Base-by-base conservation (phyloP, 2,329 filamentous ascomycete species). In the Bipolaris gigantea region DNA sequence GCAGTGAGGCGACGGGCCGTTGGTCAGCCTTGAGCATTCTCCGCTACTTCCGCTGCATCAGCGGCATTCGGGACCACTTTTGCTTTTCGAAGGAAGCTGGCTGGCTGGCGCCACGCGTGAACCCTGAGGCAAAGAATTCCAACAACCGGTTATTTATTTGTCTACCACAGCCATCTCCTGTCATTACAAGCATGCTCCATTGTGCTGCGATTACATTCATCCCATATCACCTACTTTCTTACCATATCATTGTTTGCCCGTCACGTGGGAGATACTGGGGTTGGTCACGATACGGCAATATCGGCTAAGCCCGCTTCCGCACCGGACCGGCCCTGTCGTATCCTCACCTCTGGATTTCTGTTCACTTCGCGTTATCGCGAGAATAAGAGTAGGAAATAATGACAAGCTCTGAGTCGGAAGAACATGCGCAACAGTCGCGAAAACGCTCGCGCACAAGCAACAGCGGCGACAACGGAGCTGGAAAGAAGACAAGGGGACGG, bases 401-500 rank as follows among this genome's bases (percentile, higher is more conserved):
- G 68, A 66, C 61, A 48, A 65, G 58, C 27, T 71, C 68, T 21
- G 70, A 73, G 25, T 70, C 67, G 18, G 72, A 73, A 45, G 66
- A 50, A 50, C 65, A 63, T 39, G 42, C 57, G n/a, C 61, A 59
- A n/a, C 59, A 56, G n/a, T 44, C 65, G 15, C 67, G 64, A 42
- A 74, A 75, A 59, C 65, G 73, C 30, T 63, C 63, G 36, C 67
- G 71, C 45, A 63, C 57, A 23, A 67, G 63, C 41, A 65, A 61
- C 39, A 60, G 57, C 44, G 64, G 60, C 35, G 69, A 70, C 16
- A 64, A 64, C 49, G 38, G 38, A 21, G 59, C 65, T 36, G 67
- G 69, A 40, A 80, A 77, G 66, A 85, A 88, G 64, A 79, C 85
- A 16, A 81, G 90, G 68, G 90, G 90, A 7, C 82, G 90, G 50